phyloP scores from a whole-genome alignment of 1,284 basidiomycete species.

The Thecaphora thlaspeos region DNA sequence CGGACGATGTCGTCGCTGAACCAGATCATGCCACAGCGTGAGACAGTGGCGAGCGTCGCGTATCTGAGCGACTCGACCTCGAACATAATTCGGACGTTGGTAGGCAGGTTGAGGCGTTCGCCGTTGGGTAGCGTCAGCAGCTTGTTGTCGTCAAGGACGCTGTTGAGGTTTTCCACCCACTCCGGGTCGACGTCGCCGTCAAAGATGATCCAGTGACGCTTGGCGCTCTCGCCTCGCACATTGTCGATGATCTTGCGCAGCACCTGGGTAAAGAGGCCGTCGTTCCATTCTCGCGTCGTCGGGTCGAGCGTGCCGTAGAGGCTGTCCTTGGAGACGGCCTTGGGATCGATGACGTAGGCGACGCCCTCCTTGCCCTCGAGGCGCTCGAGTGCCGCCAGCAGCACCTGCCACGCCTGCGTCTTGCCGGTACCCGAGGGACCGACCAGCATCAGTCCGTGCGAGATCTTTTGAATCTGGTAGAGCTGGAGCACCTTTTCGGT shows the following conservation, averaged over 20 bases:
- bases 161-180: conserved; percentile 99
- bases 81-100: conserved; percentile 98
- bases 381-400: conserved; percentile 84
- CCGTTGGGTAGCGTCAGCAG: conserved; percentile 95
- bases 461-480: conserved; percentile 99
- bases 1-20: conserved; percentile 95
- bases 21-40: conserved; percentile 99
- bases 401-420: conserved; percentile 93
- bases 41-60: conserved; percentile 96
- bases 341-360: conserved; percentile 96
- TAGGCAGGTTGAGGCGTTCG: conserved; percentile 92
- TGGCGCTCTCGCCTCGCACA: conserved; percentile 92
- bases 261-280: conserved; percentile 96
- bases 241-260: conserved; percentile 97
- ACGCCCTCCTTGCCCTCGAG: conserved; percentile 90
- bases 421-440: conserved; percentile 96
- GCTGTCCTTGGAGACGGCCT: conserved; percentile 97
- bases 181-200: conserved; percentile 99
- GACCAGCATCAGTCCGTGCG: conserved; percentile 99
- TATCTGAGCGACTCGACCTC: conserved; percentile 98
- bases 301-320: conserved; percentile 95
- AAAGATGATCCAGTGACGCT: conserved; percentile 99
- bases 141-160: conserved; percentile 93
- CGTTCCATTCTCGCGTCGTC: conserved; percentile 99
- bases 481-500: conserved; percentile 93